These are phyloP conservation scores for Exophiala mesophila DNA, from an alignment of 2,329 filamentous ascomycete genomes.

Conservation along the genomic window DNA sequence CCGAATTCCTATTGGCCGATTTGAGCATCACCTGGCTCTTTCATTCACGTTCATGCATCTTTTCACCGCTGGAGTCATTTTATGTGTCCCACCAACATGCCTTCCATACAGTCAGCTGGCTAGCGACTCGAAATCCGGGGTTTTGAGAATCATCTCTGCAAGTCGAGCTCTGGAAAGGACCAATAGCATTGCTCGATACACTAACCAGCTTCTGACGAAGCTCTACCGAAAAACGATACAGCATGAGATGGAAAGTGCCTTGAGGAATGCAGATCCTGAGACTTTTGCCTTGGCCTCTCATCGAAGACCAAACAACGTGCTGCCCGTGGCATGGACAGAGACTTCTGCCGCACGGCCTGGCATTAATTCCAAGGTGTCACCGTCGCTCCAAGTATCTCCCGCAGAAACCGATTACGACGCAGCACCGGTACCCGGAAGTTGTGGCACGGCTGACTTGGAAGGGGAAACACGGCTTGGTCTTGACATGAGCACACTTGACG, in stretches of 20 bases:
- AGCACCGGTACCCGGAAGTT: no score
- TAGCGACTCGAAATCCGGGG: slow-evolving; percentile 30
- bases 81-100: slow-evolving; percentile 30
- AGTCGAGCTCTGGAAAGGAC: slow-evolving; percentile 22
- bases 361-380: no score
- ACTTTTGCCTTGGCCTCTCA: neutral
- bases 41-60: slow-evolving; percentile 25
- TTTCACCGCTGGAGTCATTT: slow-evolving; percentile 27
- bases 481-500: no score
- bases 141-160: slow-evolving; percentile 30
- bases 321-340: no score
- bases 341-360: no score
- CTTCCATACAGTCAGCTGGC: slow-evolving; percentile 29
- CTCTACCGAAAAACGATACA: slow-evolving; percentile 27
- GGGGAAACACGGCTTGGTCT: no score
- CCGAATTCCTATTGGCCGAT: slow-evolving; percentile 26
- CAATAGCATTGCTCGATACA: slow-evolving; percentile 29
- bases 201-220: slow-evolving; percentile 28
- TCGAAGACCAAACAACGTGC: no score
- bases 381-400: no score
- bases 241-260: slow-evolving; percentile 23
- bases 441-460: no score
- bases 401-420: no score
- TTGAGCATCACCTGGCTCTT: slow-evolving; percentile 28
- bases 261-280: neutral